Evolutionary conservation across 495 filamentous ascomycete genomes (phyloP).

Genomic region (Bacidia rubella): DNA sequence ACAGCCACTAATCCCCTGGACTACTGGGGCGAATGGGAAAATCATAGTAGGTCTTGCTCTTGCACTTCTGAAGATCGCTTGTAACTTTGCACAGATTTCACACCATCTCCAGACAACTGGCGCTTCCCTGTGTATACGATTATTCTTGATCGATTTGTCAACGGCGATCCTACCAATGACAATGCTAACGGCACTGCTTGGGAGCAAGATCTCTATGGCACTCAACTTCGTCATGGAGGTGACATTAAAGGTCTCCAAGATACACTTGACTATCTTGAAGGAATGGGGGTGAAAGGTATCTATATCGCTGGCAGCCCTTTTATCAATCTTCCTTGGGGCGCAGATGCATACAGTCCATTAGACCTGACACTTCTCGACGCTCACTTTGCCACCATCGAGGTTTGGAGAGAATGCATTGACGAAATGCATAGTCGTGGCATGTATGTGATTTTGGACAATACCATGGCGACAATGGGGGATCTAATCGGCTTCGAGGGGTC

Average conservation of each 20-base stretch:
- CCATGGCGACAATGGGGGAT: conserved; percentile 31
- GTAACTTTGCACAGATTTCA: conserved; percentile 14
- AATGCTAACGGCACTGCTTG: conserved; percentile 27
- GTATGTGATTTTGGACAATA: conserved; percentile 31
- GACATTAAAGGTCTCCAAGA: conserved; percentile 26
- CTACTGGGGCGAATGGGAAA: conserved; percentile 30
- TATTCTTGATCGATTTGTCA: conserved; percentile 28
- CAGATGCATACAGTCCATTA: conserved; percentile 28
- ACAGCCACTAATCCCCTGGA: conserved; percentile 22
- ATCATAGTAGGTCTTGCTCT: conserved; percentile 17
- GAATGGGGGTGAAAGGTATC: conserved; percentile 29
- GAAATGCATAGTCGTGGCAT: conserved; percentile 28
- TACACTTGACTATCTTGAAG: conserved; percentile 27
- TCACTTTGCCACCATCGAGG: conserved; percentile 27
- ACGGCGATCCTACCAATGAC: conserved; percentile 30
- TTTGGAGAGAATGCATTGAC: conserved; percentile 23
- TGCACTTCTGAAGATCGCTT: not conserved
- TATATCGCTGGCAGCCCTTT: conserved; percentile 28
- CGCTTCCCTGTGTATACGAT: conserved; percentile 31
- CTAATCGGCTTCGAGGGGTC: conserved; percentile 34
- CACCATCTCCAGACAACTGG: conserved; percentile 32
- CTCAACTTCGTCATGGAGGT: conserved; percentile 29
- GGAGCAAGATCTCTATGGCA: conserved; percentile 27
- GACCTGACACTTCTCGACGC: conserved; percentile 29
- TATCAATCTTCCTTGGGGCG: conserved; percentile 32